Conservation (phyloP, 352 stramenopile species). For the Phytophthora pisi region DNA sequence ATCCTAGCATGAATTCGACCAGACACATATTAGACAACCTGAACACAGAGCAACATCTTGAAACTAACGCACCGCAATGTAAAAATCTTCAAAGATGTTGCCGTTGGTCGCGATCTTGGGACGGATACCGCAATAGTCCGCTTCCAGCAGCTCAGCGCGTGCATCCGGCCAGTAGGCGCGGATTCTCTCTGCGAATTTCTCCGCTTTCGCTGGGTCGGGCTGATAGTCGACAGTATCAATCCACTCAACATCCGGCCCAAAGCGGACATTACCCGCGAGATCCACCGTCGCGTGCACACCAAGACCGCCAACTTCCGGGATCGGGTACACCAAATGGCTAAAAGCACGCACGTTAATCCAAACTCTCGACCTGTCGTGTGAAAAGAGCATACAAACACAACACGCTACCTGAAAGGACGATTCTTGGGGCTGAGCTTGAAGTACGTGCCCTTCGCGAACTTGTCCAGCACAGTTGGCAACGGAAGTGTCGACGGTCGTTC, state of each 20-base stretch:
- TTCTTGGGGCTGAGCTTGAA: conserved; percentile 81
- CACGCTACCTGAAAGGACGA: conserved; percentile 61
- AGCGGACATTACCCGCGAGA: conserved; percentile 91
- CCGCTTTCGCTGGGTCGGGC: conserved; percentile 64
- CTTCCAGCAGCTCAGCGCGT: conserved; percentile 70
- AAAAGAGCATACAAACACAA: background rate
- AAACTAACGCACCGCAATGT: conserved; percentile 66
- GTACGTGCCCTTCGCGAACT: conserved; percentile 97
- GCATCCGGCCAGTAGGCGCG: conserved; percentile 94
- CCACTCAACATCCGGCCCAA: conserved; percentile 98
- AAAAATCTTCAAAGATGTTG: conserved; percentile 88
- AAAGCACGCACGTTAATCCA: no score
- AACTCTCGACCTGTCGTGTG: background rate
- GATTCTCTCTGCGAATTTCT: conserved; percentile 71
- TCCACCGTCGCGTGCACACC: conserved; percentile 97
- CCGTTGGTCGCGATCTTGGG: conserved; percentile 91
- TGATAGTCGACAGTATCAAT: conserved; percentile 89
- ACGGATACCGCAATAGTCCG: conserved; percentile 96
- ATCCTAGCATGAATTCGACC: conserved; percentile 35
- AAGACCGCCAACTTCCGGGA: conserved; percentile 94
- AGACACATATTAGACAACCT: background rate
- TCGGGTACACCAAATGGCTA: conserved; percentile 95
- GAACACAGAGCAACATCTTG: background rate
- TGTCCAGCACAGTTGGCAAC: conserved; percentile 48
- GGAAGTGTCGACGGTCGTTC: background rate